phyloP scores from a whole-genome alignment of 768 basidiomycete species.

The Sporobolomyces pararoseus region DNA sequence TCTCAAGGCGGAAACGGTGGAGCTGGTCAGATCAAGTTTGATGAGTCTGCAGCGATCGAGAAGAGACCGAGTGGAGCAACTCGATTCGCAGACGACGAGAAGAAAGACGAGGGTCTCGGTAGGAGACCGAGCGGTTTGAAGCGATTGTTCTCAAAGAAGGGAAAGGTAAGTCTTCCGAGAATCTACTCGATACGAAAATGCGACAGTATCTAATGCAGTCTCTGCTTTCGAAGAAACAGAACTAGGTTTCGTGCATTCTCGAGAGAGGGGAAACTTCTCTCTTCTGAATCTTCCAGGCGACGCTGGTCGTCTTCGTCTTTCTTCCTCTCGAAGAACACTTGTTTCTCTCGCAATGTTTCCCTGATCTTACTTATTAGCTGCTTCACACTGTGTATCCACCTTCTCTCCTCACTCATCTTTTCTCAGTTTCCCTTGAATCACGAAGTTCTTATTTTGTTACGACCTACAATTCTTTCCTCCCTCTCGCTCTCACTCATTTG shows the following conservation, averaged over 20 bases:
- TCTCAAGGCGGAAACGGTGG: background rate
- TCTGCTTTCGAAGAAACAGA: slow-evolving; percentile 16
- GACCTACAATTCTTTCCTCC: background rate
- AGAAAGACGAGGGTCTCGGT: slow-evolving; percentile 13
- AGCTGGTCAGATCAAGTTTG: slow-evolving; percentile 26
- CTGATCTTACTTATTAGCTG: background rate
- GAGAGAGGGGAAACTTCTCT: too few species aligned
- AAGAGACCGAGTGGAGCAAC: slow-evolving; percentile 71
- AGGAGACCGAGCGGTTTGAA: slow-evolving; percentile 27
- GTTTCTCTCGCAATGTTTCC: background rate
- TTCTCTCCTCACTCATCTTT: too few species aligned
- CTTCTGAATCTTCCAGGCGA: background rate
- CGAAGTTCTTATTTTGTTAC: too few species aligned
- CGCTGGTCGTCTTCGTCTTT: background rate
- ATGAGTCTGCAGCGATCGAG: slow-evolving; percentile 60
- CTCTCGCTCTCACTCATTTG: background rate
- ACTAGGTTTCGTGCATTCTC: too few species aligned
- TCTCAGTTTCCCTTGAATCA: too few species aligned
- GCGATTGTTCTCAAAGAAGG: slow-evolving; percentile 31
- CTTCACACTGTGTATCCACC: too few species aligned
- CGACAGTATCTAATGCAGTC: background rate
- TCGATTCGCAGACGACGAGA: slow-evolving; percentile 69
- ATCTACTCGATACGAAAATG: background rate
- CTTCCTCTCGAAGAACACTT: too few species aligned
- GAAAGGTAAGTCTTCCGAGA: slow-evolving; percentile 33